Conservation (phyloP, 345 rosid species). For the Psidium guajava region DNA sequence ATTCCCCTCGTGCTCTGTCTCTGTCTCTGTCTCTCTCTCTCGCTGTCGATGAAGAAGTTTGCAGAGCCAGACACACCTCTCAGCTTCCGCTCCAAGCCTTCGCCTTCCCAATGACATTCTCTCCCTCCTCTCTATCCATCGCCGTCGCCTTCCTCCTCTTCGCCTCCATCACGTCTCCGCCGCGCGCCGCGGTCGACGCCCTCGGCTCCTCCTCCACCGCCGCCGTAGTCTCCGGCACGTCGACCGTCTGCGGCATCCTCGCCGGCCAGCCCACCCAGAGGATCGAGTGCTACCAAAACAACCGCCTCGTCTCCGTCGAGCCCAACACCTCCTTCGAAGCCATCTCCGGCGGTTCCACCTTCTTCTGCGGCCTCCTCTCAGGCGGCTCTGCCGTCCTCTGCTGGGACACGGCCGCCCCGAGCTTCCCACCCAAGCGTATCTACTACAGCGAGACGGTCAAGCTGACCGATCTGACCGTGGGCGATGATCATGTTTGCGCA, state of each 20-base stretch:
- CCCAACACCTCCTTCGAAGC: slow-evolving; percentile 40
- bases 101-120: background rate
- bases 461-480: slow-evolving; percentile 35
- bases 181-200: slow-evolving; percentile 4
- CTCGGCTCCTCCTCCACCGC: slow-evolving; percentile 40
- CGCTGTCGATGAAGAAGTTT: background rate
- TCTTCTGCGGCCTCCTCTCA: slow-evolving; percentile 44
- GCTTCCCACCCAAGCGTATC: slow-evolving; percentile 21
- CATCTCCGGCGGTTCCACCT: slow-evolving; percentile 34
- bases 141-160: background rate
- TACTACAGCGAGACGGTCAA: slow-evolving; percentile 10
- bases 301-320: slow-evolving; percentile 4
- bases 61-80: background rate
- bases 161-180: background rate
- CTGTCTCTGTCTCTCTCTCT: too few relatives aligned
- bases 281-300: slow-evolving; percentile 34
- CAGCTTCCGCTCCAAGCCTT: background rate
- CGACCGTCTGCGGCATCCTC: slow-evolving; percentile 35
- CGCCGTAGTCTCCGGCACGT: slow-evolving; percentile 20
- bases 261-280: slow-evolving; percentile 27
- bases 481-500: slow-evolving; percentile 46
- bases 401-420: slow-evolving; percentile 26
- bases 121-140: background rate
- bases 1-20: background rate
- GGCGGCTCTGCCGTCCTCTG: slow-evolving; percentile 38